A percentile compares a stretch with the other conserved stretches of the same genome.
Conservation (phyloP, 805 yeast species). For the Dipodascus albidus region DNA sequence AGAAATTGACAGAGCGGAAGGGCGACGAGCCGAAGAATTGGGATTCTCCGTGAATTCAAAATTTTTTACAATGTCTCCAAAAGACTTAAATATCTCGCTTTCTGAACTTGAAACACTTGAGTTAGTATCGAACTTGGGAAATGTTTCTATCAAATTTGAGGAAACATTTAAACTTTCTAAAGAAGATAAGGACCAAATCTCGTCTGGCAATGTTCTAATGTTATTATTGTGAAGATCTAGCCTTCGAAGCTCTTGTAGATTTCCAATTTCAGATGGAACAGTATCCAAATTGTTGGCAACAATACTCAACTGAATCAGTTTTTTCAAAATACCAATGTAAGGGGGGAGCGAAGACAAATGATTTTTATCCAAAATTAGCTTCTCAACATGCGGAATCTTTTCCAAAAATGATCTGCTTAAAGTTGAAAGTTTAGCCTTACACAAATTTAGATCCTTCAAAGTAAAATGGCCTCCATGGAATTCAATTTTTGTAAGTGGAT, state of each 20-base stretch:
- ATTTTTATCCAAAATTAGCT: constrained; percentile 66
- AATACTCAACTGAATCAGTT: constrained; percentile 54
- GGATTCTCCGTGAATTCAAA: background rate
- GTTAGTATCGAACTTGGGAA: constrained; percentile 33
- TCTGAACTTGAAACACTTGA: constrained; percentile 20
- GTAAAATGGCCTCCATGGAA: constrained; percentile 42
- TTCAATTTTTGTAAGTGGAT: constrained; percentile 66
- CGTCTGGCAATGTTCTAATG: constrained; percentile 54
- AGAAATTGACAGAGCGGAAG: background rate
- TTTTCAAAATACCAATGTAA: constrained; percentile 47
- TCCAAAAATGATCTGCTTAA: constrained; percentile 54
- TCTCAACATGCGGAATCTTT: constrained; percentile 55
- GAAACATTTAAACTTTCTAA: constrained; percentile 56
- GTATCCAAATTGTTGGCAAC: constrained; percentile 63
- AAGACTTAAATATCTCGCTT: constrained; percentile 7
- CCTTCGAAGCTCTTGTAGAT: constrained; percentile 44
- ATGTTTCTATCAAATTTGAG: constrained; percentile 52
- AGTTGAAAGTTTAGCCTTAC: constrained; percentile 72
- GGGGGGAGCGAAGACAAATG: constrained; percentile 68
- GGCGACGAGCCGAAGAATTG: background rate
- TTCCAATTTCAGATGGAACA: constrained; percentile 56
- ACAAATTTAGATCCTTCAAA: constrained; percentile 61
- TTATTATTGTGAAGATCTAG: constrained; percentile 82
- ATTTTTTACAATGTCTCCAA: constrained; percentile 6
- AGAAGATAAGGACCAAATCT: constrained; percentile 50